Base-by-base conservation (phyloP, 495 filamentous ascomycete species). In the Cairneyella variabilis region DNA sequence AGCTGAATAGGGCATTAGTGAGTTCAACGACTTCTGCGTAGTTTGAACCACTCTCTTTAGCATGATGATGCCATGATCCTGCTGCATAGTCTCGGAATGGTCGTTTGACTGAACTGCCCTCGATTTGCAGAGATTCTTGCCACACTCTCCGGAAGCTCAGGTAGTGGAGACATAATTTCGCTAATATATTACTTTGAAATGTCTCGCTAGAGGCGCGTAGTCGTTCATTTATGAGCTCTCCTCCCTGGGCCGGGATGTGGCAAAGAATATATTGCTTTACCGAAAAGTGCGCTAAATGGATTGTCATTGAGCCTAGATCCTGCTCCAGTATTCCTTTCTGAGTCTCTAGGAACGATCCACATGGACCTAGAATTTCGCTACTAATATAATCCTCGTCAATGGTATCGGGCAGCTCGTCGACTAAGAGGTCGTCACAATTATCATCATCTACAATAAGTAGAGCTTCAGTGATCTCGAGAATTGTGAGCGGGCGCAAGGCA, bases 401-500 rank as follows among this genome's bases (percentile, higher is more conserved):
- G 12, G 58, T 38, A 2, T 46, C 54, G 32, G 64, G 60, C 0
- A 62, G 63, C 25, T 68, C 17, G 21, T 69, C 64, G 18, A 62
- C 58, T 4, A 56, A 36, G 14, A 36, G 41, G 4, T 54, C 22
- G 2, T 48, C 37, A 34, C 21, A 53, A 16, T 62, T n/a, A n/a
- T n/a, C 58, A 23, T 61, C 48, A 4, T 39, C 39, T 2, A 37
- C 17, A 2, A 66, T 41, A 5, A 59, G 46, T 10, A 66, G 28
- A 41, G 61, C 61, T 44, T 69, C 64, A 14, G 58, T 60, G 12
- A 69, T 49, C 43, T 66, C 64, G 2, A 14, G 11, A 9, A 69
- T 30, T 20, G 59, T 64, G 5, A 69, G 40, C 0, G 66, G 61
- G 17, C 56, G 39, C 3, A 43, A 20, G 2, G 61, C 57, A 51